Conservation (phyloP, 306 rosid species). For the Medicago lupulina region DNA sequence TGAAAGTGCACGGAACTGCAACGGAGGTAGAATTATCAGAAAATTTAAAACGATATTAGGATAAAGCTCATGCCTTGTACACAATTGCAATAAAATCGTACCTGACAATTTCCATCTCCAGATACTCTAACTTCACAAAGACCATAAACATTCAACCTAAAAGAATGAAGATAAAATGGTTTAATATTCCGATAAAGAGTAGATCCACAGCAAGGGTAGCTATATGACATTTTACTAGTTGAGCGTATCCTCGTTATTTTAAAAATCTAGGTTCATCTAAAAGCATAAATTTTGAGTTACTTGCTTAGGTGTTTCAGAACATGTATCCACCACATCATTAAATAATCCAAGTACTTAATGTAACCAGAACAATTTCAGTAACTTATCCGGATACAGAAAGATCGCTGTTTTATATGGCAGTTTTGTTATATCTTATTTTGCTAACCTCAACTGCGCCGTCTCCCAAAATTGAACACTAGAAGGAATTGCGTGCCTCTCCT, state of each 20-base stretch:
- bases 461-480: background rate
- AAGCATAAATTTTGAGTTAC: slow-evolving; percentile 7
- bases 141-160: slow-evolving; percentile 73
- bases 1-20: slow-evolving; percentile 88
- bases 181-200: slow-evolving; percentile 7
- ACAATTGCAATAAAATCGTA: slow-evolving; percentile 39
- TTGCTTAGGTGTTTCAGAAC: slow-evolving; percentile 2
- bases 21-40: slow-evolving; percentile 37
- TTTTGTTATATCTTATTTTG: slow-evolving; percentile 10
- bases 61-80: background rate
- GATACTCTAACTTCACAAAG: slow-evolving; percentile 86
- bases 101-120: slow-evolving; percentile 98
- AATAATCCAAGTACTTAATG: background rate
- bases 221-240: background rate
- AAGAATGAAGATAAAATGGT: slow-evolving; percentile 34
- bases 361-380: background rate
- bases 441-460: background rate
- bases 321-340: slow-evolving; percentile 11
- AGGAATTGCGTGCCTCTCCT: background rate
- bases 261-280: slow-evolving; percentile 25
- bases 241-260: background rate
- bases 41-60: slow-evolving; percentile 8
- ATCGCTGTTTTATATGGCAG: background rate
- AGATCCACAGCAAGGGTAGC: slow-evolving; percentile 16
- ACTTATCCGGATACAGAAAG: slow-evolving; percentile 12